Evolutionary conservation across 2,329 filamentous ascomycete genomes (phyloP).

Genomic region (Ramularia endophylla): DNA sequence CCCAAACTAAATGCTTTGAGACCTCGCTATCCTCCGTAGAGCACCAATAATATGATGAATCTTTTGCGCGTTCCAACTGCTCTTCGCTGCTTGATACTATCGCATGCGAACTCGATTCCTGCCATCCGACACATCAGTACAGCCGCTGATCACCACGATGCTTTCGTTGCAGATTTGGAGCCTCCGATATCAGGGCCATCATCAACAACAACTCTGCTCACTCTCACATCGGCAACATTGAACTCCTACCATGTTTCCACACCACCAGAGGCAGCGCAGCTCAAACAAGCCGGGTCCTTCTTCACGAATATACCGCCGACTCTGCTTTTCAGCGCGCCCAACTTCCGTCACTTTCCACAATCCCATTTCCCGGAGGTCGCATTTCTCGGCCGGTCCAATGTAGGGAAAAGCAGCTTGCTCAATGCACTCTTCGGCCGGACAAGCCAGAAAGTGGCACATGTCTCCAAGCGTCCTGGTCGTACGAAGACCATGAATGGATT

Average conservation of each 20-base stretch:
- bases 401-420: constrained; percentile 61
- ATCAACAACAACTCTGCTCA: constrained; percentile 17
- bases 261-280: constrained; percentile 32
- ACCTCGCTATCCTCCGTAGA: too few species aligned
- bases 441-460: constrained; percentile 43
- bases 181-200: background rate
- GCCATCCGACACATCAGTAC: constrained; percentile 3
- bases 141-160: constrained; percentile 6
- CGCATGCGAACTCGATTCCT: background rate
- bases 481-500: constrained; percentile 64
- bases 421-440: constrained; percentile 54
- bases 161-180: background rate
- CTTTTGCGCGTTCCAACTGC: constrained; percentile 23
- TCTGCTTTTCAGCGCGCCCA: constrained; percentile 55
- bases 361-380: constrained; percentile 54
- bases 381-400: constrained; percentile 65
- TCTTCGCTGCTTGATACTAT: constrained; percentile 16
- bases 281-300: constrained; percentile 37
- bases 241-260: constrained; percentile 29
- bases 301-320: constrained; percentile 44
- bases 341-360: constrained; percentile 55
- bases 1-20: too few species aligned
- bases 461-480: constrained; percentile 54
- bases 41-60: constrained; percentile 23
- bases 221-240: constrained; percentile 25